These are phyloP conservation scores for Pichia nakasei DNA, from an alignment of 805 yeast species.

Conservation along the genomic window DNA sequence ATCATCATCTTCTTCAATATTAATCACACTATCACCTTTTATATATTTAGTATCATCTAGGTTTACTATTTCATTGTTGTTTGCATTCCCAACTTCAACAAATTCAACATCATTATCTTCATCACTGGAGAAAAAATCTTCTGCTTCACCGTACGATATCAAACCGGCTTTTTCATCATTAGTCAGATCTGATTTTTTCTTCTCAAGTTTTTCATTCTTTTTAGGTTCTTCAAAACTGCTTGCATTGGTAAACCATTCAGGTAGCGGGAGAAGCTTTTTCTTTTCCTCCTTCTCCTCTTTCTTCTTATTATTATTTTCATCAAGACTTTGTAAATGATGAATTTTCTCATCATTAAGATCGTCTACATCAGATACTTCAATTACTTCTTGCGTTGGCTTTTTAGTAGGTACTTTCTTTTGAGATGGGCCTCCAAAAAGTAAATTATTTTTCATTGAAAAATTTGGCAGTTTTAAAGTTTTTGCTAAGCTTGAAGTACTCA, in stretches of 20 bases:
- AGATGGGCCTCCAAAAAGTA: constrained; percentile 5
- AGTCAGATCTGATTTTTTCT: constrained; percentile 7
- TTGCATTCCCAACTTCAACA: not conserved
- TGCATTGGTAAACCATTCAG: constrained; percentile 27
- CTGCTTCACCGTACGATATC: constrained; percentile 43
- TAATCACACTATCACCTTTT: not conserved
- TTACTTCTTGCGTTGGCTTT: not conserved
- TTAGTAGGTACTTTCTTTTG: constrained; percentile 1
- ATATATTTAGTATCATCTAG: not conserved
- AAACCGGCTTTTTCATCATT: constrained; percentile 42
- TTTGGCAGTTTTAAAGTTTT: constrained; percentile 11
- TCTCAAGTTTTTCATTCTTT: no score
- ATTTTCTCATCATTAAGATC: not conserved
- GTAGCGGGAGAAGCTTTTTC: constrained; percentile 17
- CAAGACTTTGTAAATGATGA: no score
- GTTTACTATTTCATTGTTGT: not conserved
- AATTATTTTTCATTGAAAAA: constrained; percentile 12
- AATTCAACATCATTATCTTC: constrained; percentile 14
- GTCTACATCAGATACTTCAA: not conserved
- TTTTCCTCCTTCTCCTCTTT: constrained; percentile 16
- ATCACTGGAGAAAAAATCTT: constrained; percentile 15
- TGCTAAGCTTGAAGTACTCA: constrained; percentile 16
- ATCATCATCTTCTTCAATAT: constrained; percentile 3
- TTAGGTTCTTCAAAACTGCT: constrained; percentile 8
- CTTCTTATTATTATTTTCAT: not conserved